Base-by-base conservation (phyloP, 176 grass and related monocot genomes). In the Coix lacrymajobi region DNA sequence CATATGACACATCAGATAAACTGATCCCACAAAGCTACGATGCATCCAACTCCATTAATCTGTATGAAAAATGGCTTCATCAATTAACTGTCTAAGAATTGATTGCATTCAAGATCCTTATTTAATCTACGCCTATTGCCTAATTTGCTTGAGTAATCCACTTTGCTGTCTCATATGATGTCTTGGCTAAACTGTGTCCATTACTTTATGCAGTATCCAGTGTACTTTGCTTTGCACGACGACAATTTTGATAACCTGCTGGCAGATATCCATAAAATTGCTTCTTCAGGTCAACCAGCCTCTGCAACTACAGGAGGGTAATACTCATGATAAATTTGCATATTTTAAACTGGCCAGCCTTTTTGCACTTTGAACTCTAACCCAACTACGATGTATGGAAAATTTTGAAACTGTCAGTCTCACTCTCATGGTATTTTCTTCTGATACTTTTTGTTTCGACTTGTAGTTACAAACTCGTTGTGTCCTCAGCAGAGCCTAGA, bases 241-340 rank as follows among this genome's bases (percentile, higher is more conserved):
- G 88, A 86, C 43, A 88, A 34, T 71, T 89, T 96, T 87, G 89
- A 94, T 75, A 83, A 31, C 66, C 43, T 99, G 76, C 67, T 99
- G 81, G 79, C 57, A 81, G 93, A 99, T 84, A 90, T 99, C 69
- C 91, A 69, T 70, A 91, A 87, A 89, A 89, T 91, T 74, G 82
- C 92, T 79, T 81, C 84, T 71, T 91, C 87, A 75, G 88, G 81
- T 38, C 96, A 96, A 81, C 87, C 93, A 66, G 85, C 96, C 0
- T 86, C 93, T 61, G 88, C 93, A 72, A 86, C 96, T 31, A 99
- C 89, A 73, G 96, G 96, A 79, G 96, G 96, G 96, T 99, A 87
- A 95, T 89, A 64, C 86, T 77, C 33, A 60, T 37, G 8, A 57
- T 40, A 73, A 76, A 83, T 52, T 75, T 76, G 26, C 52, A 75